Conservation (phyloP, 2,329 filamentous ascomycete species). For the Akanthomyces uredinophilus region DNA sequence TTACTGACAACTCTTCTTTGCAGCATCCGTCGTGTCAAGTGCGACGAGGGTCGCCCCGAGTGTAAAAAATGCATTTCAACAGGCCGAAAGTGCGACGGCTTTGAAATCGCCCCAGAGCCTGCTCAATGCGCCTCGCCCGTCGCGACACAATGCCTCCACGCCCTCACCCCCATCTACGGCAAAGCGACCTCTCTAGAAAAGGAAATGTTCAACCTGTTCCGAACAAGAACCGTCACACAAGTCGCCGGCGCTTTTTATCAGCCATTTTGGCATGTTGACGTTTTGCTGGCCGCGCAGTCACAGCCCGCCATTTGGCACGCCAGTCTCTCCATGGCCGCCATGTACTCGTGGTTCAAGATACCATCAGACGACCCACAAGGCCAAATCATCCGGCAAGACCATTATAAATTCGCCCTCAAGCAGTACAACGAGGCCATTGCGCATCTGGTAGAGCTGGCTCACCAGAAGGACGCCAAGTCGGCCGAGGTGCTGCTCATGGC, state of each 20-base stretch:
- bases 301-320: slow-evolving; percentile 15
- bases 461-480: not conserved
- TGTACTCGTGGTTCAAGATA: slow-evolving; percentile 11
- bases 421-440: slow-evolving; percentile 13
- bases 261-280: slow-evolving; percentile 14
- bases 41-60: slow-evolving; percentile 23
- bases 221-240: slow-evolving; percentile 10
- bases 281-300: slow-evolving; percentile 10
- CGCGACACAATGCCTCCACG: not conserved
- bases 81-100: slow-evolving; percentile 20
- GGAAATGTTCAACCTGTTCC: slow-evolving; percentile 13
- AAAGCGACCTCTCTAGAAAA: not conserved
- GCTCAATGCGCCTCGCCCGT: not conserved
- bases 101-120: slow-evolving; percentile 6
- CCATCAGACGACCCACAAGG: not conserved
- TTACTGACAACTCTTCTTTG: not conserved
- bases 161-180: slow-evolving; percentile 6
- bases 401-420: slow-evolving; percentile 9
- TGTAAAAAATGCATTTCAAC: slow-evolving; percentile 22
- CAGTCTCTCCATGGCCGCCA: slow-evolving; percentile 12
- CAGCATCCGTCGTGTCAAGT: slow-evolving; percentile 25
- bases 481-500: slow-evolving; percentile 10
- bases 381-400: not conserved
- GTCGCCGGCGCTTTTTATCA: slow-evolving; percentile 13
- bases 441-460: slow-evolving; percentile 5